phyloP scores from a whole-genome alignment of 1,284 basidiomycete species.

The Ganoderma resinaceum region DNA sequence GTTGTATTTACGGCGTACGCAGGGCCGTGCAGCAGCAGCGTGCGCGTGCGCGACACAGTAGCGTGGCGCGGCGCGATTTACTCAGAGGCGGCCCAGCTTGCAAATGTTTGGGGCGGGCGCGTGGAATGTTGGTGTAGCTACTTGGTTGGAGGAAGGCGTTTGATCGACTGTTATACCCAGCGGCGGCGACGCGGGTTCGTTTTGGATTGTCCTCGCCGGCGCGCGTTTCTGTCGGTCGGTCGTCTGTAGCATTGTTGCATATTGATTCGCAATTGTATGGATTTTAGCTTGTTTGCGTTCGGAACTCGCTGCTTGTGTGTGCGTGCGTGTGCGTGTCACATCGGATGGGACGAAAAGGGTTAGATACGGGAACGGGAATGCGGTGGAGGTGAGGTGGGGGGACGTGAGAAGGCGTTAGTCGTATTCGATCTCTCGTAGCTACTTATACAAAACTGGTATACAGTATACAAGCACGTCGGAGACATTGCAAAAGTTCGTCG shows the following conservation, averaged over 20 bases:
- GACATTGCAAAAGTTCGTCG: conserved; percentile 4
- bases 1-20: background rate
- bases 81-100: background rate
- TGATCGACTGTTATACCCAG: background rate
- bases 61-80: background rate
- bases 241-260: conserved; percentile 13
- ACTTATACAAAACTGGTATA: conserved; percentile 6
- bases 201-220: conserved; percentile 5
- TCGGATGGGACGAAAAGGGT: background rate
- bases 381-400: background rate
- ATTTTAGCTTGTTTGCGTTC: conserved; percentile 7
- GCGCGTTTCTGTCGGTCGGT: background rate
- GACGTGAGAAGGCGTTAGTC: conserved; percentile 8
- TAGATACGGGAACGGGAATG: background rate
- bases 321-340: background rate
- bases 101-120: background rate
- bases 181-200: background rate
- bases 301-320: background rate
- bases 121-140: background rate
- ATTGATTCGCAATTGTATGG: conserved; percentile 16
- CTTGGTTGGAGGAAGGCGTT: background rate
- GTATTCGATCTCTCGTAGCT: conserved; percentile 1
- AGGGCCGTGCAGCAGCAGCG: conserved; percentile 2
- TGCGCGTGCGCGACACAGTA: background rate
- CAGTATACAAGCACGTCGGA: background rate